Percentiles rank a stretch among this genome's conserved stretches.
These are phyloP conservation scores for Ascocoryne sarcoides DNA, from an alignment of 2,329 filamentous ascomycete genomes.

Conservation along the genomic window DNA sequence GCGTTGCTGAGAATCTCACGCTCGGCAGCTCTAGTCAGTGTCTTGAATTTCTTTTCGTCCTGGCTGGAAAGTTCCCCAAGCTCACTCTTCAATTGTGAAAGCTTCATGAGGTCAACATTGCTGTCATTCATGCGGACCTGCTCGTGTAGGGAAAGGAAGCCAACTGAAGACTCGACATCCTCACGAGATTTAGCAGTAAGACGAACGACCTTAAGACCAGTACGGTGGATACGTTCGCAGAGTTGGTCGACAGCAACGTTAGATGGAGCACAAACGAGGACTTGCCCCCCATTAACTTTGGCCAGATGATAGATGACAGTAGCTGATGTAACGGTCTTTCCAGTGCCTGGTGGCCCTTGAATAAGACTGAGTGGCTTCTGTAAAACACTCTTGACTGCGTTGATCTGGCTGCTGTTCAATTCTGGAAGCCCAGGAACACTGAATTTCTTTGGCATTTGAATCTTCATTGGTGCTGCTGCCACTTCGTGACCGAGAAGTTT, in stretches of 20 bases:
- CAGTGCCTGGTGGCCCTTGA: slow-evolving; percentile 91
- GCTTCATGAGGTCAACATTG: slow-evolving; percentile 85
- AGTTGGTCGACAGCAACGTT: slow-evolving; percentile 98
- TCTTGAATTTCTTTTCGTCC: slow-evolving; percentile 98
- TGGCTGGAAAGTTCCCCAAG: slow-evolving; percentile 86
- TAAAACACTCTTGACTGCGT: slow-evolving; percentile 89
- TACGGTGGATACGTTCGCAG: slow-evolving; percentile 91
- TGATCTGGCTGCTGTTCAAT: slow-evolving; percentile 90
- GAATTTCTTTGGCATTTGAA: slow-evolving; percentile 91
- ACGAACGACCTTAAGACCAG: slow-evolving; percentile 91
- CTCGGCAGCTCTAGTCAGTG: slow-evolving; percentile 86
- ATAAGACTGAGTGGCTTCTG: slow-evolving; percentile 92
- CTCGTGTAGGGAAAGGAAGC: slow-evolving; percentile 89
- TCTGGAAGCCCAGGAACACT: slow-evolving; percentile 90
- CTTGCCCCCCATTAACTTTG: slow-evolving; percentile 89
- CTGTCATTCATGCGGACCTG: slow-evolving; percentile 97
- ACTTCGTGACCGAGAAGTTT: slow-evolving; percentile 93
- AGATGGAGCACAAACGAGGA: slow-evolving; percentile 92
- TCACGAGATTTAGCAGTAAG: slow-evolving; percentile 98
- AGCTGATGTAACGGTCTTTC: slow-evolving; percentile 96
- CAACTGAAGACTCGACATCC: slow-evolving; percentile 97
- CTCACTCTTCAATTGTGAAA: slow-evolving; percentile 87
- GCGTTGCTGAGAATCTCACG: slow-evolving; percentile 91
- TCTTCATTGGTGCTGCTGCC: slow-evolving; percentile 89
- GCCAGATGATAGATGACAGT: slow-evolving; percentile 97